Conservation (phyloP, 2,329 filamentous ascomycete genomes). For the Hawksworthiomyces lignivorus region DNA sequence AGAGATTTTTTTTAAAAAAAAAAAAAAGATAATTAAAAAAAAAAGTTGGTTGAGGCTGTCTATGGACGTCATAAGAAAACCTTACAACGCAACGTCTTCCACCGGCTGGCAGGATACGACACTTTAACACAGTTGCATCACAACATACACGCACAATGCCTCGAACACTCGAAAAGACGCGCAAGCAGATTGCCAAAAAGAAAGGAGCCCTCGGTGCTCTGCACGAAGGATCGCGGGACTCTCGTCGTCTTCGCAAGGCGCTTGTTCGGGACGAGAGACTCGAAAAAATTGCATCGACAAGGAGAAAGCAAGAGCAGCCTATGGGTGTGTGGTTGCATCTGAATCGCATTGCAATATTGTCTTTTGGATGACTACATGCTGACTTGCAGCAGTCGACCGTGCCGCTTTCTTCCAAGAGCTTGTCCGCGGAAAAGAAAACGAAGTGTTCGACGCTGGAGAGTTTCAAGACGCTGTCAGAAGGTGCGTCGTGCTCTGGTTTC, state of each 20-base stretch:
- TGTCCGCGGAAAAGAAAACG: constrained; percentile 42
- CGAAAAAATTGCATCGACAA: constrained; percentile 59
- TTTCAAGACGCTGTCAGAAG: constrained; percentile 55
- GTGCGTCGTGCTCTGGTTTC: no score
- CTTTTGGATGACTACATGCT: no score
- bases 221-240: constrained; percentile 84
- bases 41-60: no score
- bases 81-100: no score
- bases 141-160: constrained; percentile 59
- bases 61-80: no score
- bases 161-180: constrained; percentile 69
- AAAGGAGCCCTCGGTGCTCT: constrained; percentile 64
- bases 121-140: no score
- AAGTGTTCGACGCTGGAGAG: constrained; percentile 44
- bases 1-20: no score
- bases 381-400: constrained; percentile 11
- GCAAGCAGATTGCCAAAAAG: constrained; percentile 84
- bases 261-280: constrained; percentile 76
- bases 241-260: constrained; percentile 71
- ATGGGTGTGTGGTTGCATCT: constrained; percentile 52
- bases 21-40: constrained; percentile 6
- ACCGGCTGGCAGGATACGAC: no score
- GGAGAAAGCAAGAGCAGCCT: constrained; percentile 66
- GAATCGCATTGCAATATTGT: no score
- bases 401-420: constrained; percentile 42